These are phyloP conservation scores for Nepenthes gracilis DNA, from an alignment of 148 eudicot genomes.

Conservation along the genomic window DNA sequence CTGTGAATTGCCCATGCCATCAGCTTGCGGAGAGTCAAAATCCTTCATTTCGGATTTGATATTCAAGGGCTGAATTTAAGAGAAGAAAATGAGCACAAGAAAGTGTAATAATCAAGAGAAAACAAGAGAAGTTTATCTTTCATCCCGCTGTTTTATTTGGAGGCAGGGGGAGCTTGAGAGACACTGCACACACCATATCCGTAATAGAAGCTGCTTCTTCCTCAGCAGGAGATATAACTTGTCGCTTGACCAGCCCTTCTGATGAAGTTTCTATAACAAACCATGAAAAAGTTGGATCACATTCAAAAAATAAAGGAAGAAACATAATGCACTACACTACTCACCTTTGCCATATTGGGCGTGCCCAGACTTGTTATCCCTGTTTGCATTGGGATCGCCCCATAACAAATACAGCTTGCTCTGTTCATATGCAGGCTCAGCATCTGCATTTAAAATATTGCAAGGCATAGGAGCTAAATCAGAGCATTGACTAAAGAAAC, in stretches of 20 bases:
- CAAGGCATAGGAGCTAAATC: conserved; percentile 69
- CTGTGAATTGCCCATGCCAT: too few species aligned
- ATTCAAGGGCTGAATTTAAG: too few species aligned
- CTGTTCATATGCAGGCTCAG: conserved; percentile 25
- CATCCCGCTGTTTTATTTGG: conserved; percentile 34
- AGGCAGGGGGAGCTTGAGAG: conserved; percentile 42
- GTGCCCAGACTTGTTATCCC: too few species aligned
- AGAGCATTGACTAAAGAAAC: conserved; percentile 53
- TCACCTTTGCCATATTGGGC: too few species aligned
- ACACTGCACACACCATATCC: too few species aligned
- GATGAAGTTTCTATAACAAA: conserved; percentile 39
- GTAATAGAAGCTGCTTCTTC: conserved; percentile 94
- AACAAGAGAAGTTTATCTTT: conserved; percentile 23
- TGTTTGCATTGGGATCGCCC: too few species aligned
- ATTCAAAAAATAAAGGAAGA: background rate
- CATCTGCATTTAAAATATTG: conserved; percentile 33
- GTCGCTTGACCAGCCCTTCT: conserved; percentile 71
- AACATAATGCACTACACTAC: conserved; percentile 13
- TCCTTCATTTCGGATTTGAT: too few species aligned
- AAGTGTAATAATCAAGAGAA: too few species aligned
- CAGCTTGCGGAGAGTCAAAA: too few species aligned
- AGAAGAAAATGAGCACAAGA: too few species aligned
- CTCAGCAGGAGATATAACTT: conserved; percentile 88
- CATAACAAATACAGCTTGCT: too few species aligned
- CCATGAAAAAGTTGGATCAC: background rate